phyloP scores from a whole-genome alignment of 1,139 yeast genomes.

The Kurtzmaniella quercitrusa region DNA sequence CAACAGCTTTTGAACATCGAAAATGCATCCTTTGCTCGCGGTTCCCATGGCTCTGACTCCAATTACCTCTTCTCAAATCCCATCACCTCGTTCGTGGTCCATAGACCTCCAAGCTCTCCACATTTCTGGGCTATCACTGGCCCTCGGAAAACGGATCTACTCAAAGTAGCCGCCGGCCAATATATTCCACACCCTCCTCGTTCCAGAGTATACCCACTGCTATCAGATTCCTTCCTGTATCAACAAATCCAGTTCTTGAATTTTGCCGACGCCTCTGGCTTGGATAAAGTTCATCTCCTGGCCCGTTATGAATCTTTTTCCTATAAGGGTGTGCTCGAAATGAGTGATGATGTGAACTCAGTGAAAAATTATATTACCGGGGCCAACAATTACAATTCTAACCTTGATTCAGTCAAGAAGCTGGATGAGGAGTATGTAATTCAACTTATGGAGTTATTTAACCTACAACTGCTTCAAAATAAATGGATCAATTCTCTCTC shows the following conservation, averaged over 20 bases:
- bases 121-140: constrained; percentile 35
- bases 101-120: constrained; percentile 14
- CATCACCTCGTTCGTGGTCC: constrained; percentile 22
- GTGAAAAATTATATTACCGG: constrained; percentile 54
- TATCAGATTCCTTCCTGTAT: constrained; percentile 26
- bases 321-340: constrained; percentile 50
- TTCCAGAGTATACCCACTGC: constrained; percentile 51
- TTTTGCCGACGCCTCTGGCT: constrained; percentile 51
- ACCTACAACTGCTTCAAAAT: constrained; percentile 51
- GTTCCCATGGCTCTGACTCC: constrained; percentile 7
- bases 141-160: constrained; percentile 28
- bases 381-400: constrained; percentile 44
- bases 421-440: constrained; percentile 29
- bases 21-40: constrained; percentile 15
- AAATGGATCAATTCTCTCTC: constrained; percentile 85
- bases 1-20: constrained; percentile 13
- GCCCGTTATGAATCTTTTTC: constrained; percentile 82
- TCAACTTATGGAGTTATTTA: constrained; percentile 45
- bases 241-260: constrained; percentile 43
- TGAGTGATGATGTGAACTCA: constrained; percentile 74
- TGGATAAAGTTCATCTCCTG: constrained; percentile 72
- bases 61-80: constrained; percentile 19
- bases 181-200: constrained; percentile 50
- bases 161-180: constrained; percentile 30
- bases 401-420: constrained; percentile 10